phyloP scores from a whole-genome alignment of 257 asterid species.

The Ligustrum vulgare region DNA sequence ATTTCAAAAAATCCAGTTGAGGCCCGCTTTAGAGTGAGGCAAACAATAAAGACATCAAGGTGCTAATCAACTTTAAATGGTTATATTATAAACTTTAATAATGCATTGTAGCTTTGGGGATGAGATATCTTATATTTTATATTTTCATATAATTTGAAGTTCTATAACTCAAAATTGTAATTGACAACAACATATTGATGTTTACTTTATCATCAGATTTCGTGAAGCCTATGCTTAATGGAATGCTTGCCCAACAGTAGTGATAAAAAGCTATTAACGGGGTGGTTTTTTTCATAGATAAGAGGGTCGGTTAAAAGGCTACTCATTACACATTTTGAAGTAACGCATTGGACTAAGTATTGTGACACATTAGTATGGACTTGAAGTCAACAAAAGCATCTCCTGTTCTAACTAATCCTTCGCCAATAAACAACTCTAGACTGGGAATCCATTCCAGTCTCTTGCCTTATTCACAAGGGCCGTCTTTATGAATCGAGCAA shows the following conservation, averaged over 20 bases:
- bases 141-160: slow-evolving; percentile 24
- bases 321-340: slow-evolving; percentile 21
- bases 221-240: slow-evolving; percentile 53
- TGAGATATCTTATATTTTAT: slow-evolving; percentile 40
- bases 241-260: slow-evolving; percentile 60
- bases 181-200: background rate
- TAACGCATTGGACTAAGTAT: background rate
- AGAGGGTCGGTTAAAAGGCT: slow-evolving; percentile 63
- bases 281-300: slow-evolving; percentile 85
- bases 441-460: slow-evolving; percentile 58
- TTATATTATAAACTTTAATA: too few relatives aligned
- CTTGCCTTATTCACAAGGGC: too few relatives aligned
- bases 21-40: background rate
- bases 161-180: background rate
- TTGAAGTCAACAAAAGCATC: slow-evolving; percentile 62
- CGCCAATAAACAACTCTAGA: slow-evolving; percentile 62
- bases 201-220: slow-evolving; percentile 37
- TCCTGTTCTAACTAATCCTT: slow-evolving; percentile 67
- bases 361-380: slow-evolving; percentile 41
- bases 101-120: slow-evolving; percentile 45
- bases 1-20: too few relatives aligned
- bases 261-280: slow-evolving; percentile 61
- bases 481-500: slow-evolving; percentile 41
- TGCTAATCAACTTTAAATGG: too few relatives aligned
- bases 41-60: too few relatives aligned